Evolutionary conservation across 768 basidiomycete species (phyloP).

Genomic region (Termitomyces sp.): DNA sequence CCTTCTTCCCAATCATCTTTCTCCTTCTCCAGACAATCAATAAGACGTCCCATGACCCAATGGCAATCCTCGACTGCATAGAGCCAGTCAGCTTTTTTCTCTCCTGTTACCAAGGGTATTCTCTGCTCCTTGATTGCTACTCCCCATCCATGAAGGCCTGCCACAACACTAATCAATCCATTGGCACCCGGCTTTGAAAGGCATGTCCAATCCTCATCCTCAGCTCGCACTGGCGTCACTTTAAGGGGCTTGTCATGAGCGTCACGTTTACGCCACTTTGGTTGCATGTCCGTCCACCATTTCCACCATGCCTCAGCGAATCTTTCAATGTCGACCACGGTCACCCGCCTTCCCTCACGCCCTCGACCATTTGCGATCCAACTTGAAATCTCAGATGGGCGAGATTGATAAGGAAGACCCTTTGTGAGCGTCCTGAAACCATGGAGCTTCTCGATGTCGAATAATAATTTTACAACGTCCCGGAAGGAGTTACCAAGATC

Average conservation of each 20-base stretch:
- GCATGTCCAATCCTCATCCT: no score
- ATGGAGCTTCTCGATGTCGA: neutral
- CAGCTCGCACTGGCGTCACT: no score
- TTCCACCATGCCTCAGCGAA: slow-evolving; percentile 1
- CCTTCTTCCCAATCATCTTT: no score
- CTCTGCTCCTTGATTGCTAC: no score
- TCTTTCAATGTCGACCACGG: neutral
- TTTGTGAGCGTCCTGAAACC: neutral
- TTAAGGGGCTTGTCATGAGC: neutral
- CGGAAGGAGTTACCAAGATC: neutral
- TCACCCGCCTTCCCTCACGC: neutral
- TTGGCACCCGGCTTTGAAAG: no score
- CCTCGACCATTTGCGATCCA: neutral
- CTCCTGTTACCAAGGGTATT: no score
- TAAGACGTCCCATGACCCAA: no score
- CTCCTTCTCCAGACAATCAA: no score
- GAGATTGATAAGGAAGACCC: neutral
- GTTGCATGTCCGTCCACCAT: slow-evolving; percentile 2
- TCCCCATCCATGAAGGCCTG: no score
- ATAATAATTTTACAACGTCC: neutral
- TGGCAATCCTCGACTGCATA: no score
- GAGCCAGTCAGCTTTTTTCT: no score
- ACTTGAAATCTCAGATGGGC: neutral
- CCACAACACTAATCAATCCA: no score
- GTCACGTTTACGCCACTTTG: neutral